Evolutionary conservation across 139 green algal genomes (phyloP), one percentile per base, ranked within the genome.

Genomic region (Micractinium sp.): DNA sequence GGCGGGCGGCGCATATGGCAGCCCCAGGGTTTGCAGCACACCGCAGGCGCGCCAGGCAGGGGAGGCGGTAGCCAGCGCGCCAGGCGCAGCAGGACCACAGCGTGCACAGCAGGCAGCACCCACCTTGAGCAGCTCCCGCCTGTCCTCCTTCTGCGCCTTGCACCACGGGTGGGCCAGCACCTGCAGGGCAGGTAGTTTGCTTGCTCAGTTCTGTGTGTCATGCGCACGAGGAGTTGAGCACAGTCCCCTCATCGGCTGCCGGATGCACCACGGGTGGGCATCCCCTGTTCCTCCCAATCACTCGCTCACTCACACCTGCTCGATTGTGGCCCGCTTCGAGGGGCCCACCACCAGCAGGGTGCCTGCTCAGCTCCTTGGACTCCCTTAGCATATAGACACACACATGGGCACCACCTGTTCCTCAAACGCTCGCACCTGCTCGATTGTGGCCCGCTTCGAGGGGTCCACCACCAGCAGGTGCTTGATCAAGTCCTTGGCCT

Each of bases 321-420:
- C 41, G 0, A 95, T 93, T 0, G 93, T 95, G 41, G 97, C 89
- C 33, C 96, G 93, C 89, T 93, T 92, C 4, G 29, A 38, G 0
- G 96, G 95, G 79, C 98, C 91, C 29, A 93, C 89, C 22, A 82
- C 38, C 53, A 93, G 89, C 82, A 92, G 85, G 25, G n/a, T 71
- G 85, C 22, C 22, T 47, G 71, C 92, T 93, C 16, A 93, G 36
- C 31, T 93, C 91, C 66, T 93, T 93, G 39, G 91, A 89, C 12
- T 87, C 73, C 12, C 27, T 56, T 18, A 38, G 76, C 0, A 92
- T 85, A 23, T 63, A 38, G 3, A 0, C 60, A 41, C 69, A 88
- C 69, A 82, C 96, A 9, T 95, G n/a, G n/a, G n/a, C n/a, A n/a
- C n/a, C n/a, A n/a, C n/a, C n/a, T n/a, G n/a, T n/a, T n/a, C n/a